Evolutionary conservation across 805 yeast genomes (phyloP).

Genomic region (Hanseniaspora nectarophila): DNA sequence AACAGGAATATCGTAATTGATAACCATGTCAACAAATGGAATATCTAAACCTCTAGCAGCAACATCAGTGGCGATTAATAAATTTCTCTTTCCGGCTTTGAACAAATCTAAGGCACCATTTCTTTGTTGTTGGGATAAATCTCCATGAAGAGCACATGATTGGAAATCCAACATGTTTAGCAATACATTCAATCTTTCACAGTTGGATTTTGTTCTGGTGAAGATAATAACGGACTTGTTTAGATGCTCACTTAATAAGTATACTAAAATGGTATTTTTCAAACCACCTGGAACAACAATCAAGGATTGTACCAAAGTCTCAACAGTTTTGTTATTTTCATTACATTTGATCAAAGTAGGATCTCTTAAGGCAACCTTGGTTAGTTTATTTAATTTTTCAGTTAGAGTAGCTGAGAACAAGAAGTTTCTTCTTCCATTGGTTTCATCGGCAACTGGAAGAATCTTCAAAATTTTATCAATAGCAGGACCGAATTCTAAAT

Average conservation of each 20-base stretch:
- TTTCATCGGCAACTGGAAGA: conserved; percentile 55
- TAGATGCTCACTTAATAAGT: conserved; percentile 63
- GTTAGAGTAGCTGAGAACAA: conserved; percentile 96
- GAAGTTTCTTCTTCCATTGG: conserved; percentile 50
- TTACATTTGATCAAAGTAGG: conserved; percentile 70
- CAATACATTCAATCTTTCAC: conserved; percentile 77
- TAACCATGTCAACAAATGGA: conserved; percentile 64
- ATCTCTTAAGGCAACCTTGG: conserved; percentile 75
- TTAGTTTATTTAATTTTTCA: conserved; percentile 84
- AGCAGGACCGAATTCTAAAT: conserved; percentile 94
- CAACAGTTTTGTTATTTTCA: conserved; percentile 83
- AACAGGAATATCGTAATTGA: conserved; percentile 70
- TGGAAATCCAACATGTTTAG: conserved; percentile 72
- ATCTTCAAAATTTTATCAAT: conserved; percentile 72
- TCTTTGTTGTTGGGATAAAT: conserved; percentile 71
- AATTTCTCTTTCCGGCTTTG: conserved; percentile 57
- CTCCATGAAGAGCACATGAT: conserved; percentile 91
- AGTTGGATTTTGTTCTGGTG: conserved; percentile 89
- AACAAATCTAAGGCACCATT: conserved; percentile 71
- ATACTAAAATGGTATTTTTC: conserved; percentile 77
- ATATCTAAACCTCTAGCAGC: conserved; percentile 86
- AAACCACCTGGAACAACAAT: conserved; percentile 87
- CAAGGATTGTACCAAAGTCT: conserved; percentile 76
- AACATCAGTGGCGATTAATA: conserved; percentile 71
- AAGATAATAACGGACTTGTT: conserved; percentile 86